Evolutionary conservation across 2,329 filamentous ascomycete genomes (phyloP).

Genomic region (Penicillium decumbens): DNA sequence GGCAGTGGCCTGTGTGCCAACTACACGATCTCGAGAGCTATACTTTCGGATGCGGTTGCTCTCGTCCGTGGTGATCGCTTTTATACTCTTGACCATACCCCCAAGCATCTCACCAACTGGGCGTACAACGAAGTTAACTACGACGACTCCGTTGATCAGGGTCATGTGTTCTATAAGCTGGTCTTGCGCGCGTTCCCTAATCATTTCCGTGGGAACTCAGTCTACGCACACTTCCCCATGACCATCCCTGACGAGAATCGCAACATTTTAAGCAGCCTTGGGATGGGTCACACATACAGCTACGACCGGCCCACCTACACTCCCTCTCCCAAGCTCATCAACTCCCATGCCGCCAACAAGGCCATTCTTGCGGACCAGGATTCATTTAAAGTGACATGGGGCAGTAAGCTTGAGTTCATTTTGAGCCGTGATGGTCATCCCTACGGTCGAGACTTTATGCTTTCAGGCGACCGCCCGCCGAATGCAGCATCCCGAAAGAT

Average conservation of each 20-base stretch:
- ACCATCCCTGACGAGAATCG: slow-evolving; percentile 47
- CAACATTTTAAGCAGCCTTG: slow-evolving; percentile 41
- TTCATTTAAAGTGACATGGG: slow-evolving; percentile 47
- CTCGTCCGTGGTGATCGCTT: slow-evolving; percentile 47
- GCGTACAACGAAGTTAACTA: slow-evolving; percentile 43
- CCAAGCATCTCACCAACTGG: slow-evolving; percentile 46
- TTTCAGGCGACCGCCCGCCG: slow-evolving; percentile 42
- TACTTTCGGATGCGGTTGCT: slow-evolving; percentile 47
- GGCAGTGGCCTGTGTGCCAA: slow-evolving; percentile 50
- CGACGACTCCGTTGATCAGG: slow-evolving; percentile 45
- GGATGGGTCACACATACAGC: slow-evolving; percentile 42
- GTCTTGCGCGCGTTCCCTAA: slow-evolving; percentile 49
- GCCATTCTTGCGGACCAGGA: slow-evolving; percentile 42
- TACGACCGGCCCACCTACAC: slow-evolving; percentile 32
- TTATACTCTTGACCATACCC: slow-evolving; percentile 45
- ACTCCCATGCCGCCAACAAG: slow-evolving; percentile 44
- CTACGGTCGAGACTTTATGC: slow-evolving; percentile 46
- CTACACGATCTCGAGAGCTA: slow-evolving; percentile 41
- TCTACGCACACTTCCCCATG: slow-evolving; percentile 50
- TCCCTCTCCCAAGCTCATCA: slow-evolving; percentile 40
- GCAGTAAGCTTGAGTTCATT: slow-evolving; percentile 44
- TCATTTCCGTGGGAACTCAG: slow-evolving; percentile 46
- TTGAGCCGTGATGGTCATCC: slow-evolving; percentile 37
- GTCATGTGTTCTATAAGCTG: slow-evolving; percentile 51
- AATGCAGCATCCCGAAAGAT: slow-evolving; percentile 44